phyloP scores from a whole-genome alignment of 78 protist species.

The Fonticula alba region DNA sequence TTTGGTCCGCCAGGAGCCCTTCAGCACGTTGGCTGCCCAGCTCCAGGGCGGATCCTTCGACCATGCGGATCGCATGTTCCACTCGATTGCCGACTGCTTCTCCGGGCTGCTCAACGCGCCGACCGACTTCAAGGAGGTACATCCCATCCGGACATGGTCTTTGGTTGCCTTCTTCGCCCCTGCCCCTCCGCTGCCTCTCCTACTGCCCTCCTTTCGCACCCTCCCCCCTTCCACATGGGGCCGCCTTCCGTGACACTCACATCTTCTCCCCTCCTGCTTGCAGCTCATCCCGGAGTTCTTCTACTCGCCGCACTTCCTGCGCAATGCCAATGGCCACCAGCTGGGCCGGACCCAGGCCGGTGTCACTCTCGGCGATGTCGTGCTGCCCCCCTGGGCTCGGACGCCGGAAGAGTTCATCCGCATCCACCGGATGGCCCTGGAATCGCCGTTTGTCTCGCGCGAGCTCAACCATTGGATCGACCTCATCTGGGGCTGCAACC shows the following conservation, averaged over 20 bases:
- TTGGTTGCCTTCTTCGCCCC: no score
- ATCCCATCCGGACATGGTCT: no score
- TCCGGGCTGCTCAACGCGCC: conserved; percentile 8
- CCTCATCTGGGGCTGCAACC: conserved; percentile 77
- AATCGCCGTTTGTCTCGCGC: conserved; percentile 59
- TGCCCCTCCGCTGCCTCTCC: no score
- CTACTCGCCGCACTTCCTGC: conserved; percentile 61
- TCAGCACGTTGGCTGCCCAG: conserved; percentile 8
- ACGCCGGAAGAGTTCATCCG: conserved; percentile 57
- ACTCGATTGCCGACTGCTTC: conserved; percentile 48
- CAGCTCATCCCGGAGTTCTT: conserved; percentile 79
- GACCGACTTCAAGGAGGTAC: conserved; percentile 70
- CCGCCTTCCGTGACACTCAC: background rate
- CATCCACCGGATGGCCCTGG: conserved; percentile 69
- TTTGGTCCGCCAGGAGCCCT: background rate
- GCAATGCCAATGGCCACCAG: conserved; percentile 36
- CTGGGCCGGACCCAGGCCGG: conserved; percentile 71
- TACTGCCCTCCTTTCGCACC: no score
- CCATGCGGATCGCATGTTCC: conserved; percentile 85
- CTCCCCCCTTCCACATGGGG: conserved; percentile 15
- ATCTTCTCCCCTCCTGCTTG: conserved; percentile 10
- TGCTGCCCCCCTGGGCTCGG: conserved; percentile 88
- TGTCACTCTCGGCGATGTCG: conserved; percentile 47
- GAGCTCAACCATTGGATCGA: conserved; percentile 87
- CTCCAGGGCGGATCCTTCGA: conserved; percentile 86